phyloP scores from a whole-genome alignment of 805 yeast genomes.

The Barnettozyma californica region DNA sequence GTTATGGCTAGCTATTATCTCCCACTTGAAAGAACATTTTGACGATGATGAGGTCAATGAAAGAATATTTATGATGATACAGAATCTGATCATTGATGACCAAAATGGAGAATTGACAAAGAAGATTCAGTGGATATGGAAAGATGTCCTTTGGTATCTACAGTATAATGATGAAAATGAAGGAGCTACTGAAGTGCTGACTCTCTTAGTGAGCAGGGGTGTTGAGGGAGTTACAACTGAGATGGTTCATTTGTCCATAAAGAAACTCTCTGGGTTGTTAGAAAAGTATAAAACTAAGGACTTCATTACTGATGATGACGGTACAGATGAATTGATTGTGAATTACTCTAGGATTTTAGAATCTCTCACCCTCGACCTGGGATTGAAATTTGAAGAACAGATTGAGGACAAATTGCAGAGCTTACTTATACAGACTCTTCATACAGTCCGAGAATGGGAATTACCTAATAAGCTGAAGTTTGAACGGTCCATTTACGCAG shows the following conservation, averaged over 20 bases:
- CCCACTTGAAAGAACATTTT: constrained; percentile 14
- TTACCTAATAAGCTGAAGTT: constrained; percentile 18
- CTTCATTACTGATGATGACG: constrained; percentile 23
- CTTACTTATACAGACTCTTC: constrained; percentile 8
- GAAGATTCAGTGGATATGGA: constrained; percentile 10
- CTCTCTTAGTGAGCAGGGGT: neutral
- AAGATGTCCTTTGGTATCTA: constrained; percentile 10
- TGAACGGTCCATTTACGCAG: constrained; percentile 20
- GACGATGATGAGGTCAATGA: constrained; percentile 21
- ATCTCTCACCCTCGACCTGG: constrained; percentile 14
- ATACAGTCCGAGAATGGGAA: constrained; percentile 7
- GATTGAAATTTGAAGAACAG: constrained; percentile 11
- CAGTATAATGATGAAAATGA: constrained; percentile 5
- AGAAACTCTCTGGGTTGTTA: constrained; percentile 2
- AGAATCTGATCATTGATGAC: constrained; percentile 18
- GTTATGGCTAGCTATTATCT: constrained; percentile 9
- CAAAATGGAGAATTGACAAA: constrained; percentile 11
- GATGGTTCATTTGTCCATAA: constrained; percentile 9
- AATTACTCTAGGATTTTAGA: constrained; percentile 18
- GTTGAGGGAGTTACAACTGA: neutral
- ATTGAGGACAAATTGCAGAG: constrained; percentile 12
- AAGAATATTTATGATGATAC: constrained; percentile 12
- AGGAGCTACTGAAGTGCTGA: constrained; percentile 1
- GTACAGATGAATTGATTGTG: constrained; percentile 16
- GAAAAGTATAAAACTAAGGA: neutral